These are phyloP conservation scores for Coffea humblotiana DNA, from an alignment of 305 asterid genomes.

Conservation along the genomic window DNA sequence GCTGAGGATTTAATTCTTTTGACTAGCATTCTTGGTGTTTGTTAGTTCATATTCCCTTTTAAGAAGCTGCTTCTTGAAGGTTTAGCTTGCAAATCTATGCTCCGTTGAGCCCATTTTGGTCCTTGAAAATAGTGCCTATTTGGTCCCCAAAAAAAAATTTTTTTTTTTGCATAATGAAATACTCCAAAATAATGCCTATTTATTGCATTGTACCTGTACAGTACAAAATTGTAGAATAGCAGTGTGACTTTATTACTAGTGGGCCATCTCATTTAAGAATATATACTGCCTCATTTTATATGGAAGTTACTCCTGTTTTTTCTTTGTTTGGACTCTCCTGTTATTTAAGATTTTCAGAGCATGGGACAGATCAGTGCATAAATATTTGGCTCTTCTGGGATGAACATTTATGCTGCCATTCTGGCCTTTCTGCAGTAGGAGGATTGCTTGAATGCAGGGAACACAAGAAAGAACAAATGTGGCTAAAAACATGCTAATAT, in stretches of 20 bases:
- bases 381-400: conserved; percentile 10
- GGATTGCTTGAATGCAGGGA: neutral
- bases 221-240: conserved; percentile 17
- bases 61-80: neutral
- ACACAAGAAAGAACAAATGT: neutral
- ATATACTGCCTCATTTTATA: neutral
- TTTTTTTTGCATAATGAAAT: neutral
- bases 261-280: conserved; percentile 18
- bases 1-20: neutral
- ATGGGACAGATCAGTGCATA: neutral
- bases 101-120: neutral
- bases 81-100: neutral
- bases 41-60: neutral
- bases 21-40: neutral
- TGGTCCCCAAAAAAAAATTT: neutral
- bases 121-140: neutral
- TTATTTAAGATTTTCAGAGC: conserved; percentile 3
- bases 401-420: neutral
- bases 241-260: conserved; percentile 11
- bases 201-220: conserved; percentile 1
- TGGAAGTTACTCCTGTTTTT: neutral
- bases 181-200: neutral
- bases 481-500: neutral
- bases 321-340: neutral
- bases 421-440: neutral